These are phyloP conservation scores for Eucalyptus cladocalyx DNA, from an alignment of 345 rosid genomes.

Conservation along the genomic window DNA sequence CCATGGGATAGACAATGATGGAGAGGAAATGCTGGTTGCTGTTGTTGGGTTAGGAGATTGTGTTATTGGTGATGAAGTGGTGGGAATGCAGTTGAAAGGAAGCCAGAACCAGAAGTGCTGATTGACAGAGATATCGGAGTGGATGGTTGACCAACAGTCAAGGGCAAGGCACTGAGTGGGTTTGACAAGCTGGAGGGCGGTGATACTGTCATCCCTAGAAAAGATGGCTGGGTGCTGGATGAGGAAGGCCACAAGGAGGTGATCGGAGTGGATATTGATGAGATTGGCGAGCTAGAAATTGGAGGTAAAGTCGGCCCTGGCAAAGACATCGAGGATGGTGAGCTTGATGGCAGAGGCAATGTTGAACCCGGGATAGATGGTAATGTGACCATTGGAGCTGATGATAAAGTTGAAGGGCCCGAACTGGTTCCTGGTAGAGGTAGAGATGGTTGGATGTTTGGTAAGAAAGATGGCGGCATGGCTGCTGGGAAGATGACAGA, in stretches of 20 bases:
- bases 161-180: neutral
- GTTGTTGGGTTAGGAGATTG: neutral
- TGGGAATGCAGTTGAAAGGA: neutral
- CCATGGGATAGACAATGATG: neutral
- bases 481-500: neutral
- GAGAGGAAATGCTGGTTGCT: neutral
- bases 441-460: neutral
- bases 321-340: neutral
- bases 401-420: neutral
- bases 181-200: neutral
- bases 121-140: neutral
- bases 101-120: neutral
- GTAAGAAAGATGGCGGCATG: neutral
- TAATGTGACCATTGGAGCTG: neutral
- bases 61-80: neutral
- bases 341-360: neutral
- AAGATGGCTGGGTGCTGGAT: neutral
- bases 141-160: neutral
- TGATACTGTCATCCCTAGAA: neutral
- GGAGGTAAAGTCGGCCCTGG: neutral
- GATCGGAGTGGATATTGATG: neutral
- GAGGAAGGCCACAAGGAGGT: neutral
- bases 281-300: neutral
- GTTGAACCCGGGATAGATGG: neutral
- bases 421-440: neutral